Conservation (phyloP, 306 rosid genomes). For the Fagus crenata region DNA sequence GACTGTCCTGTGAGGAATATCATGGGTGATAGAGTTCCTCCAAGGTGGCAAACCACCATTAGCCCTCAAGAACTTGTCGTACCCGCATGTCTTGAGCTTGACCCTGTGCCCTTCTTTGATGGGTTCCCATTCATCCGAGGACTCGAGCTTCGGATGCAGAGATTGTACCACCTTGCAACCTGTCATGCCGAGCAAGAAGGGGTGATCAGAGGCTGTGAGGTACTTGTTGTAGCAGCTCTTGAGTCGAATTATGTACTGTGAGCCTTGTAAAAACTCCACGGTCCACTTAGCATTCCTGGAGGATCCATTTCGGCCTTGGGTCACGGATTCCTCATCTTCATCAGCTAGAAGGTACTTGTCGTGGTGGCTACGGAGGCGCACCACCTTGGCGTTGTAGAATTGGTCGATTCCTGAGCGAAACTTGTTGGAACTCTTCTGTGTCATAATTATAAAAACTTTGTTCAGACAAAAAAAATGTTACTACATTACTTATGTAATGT, state of each 20-base stretch:
- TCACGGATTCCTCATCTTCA: slow-evolving; percentile 80
- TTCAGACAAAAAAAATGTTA: neutral
- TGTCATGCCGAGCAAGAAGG: slow-evolving; percentile 77
- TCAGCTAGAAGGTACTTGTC: slow-evolving; percentile 73
- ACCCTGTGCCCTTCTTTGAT: slow-evolving; percentile 52
- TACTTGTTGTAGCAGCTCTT: slow-evolving; percentile 79
- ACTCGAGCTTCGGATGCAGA: slow-evolving; percentile 52
- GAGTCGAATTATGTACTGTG: slow-evolving; percentile 65
- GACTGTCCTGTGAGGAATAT: slow-evolving; percentile 63
- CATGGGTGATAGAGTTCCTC: slow-evolving; percentile 88
- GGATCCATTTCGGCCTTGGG: slow-evolving; percentile 66
- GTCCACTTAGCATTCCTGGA: slow-evolving; percentile 65
- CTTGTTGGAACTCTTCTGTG: slow-evolving; percentile 42
- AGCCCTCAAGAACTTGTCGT: slow-evolving; percentile 76
- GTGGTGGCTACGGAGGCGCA: slow-evolving; percentile 78
- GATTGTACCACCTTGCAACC: slow-evolving; percentile 80
- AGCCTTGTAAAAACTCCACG: slow-evolving; percentile 56
- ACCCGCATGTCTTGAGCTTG: slow-evolving; percentile 61
- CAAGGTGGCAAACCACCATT: slow-evolving; percentile 91
- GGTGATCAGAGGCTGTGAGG: slow-evolving; percentile 71
- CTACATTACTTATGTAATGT: too few species aligned
- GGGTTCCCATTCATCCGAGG: slow-evolving; percentile 93
- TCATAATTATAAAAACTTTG: neutral
- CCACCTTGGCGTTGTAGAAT: slow-evolving; percentile 75
- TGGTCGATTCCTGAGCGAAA: slow-evolving; percentile 58